phyloP scores from a whole-genome alignment of 2,329 filamentous ascomycete genomes.

The Mycosphaerella arachidis region DNA sequence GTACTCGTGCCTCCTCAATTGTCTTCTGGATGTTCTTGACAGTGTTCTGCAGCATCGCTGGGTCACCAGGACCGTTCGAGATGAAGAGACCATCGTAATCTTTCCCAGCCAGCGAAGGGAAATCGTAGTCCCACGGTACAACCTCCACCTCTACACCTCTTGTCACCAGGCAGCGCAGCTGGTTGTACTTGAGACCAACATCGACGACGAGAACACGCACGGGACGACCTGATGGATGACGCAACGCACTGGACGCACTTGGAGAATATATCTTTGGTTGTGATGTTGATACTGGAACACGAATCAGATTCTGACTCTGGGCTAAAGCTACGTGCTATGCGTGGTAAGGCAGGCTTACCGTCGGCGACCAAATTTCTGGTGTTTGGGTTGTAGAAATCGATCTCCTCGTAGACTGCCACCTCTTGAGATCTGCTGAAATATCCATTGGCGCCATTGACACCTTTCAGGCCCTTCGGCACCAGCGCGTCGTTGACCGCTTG shows the following conservation, averaged over 20 bases:
- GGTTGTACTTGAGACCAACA: slow-evolving; percentile 97
- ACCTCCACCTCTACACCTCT: slow-evolving; percentile 91
- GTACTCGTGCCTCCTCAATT: slow-evolving; percentile 72
- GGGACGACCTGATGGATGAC: slow-evolving; percentile 81
- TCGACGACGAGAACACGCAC: slow-evolving; percentile 89
- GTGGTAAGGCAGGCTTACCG: slow-evolving; percentile 58
- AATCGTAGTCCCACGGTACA: slow-evolving; percentile 94
- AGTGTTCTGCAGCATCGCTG: slow-evolving; percentile 74
- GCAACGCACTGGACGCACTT: slow-evolving; percentile 63
- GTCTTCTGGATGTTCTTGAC: slow-evolving; percentile 73
- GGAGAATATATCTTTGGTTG: slow-evolving; percentile 82
- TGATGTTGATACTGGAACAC: slow-evolving; percentile 73
- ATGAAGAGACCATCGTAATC: slow-evolving; percentile 96
- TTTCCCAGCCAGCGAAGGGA: slow-evolving; percentile 68
- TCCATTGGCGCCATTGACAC: slow-evolving; percentile 33
- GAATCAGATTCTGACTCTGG: slow-evolving; percentile 26
- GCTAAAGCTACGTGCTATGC: slow-evolving; percentile 22
- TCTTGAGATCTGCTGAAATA: slow-evolving; percentile 31
- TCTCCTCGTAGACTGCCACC: slow-evolving; percentile 59
- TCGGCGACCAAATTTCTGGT: slow-evolving; percentile 87
- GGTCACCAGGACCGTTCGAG: slow-evolving; percentile 96
- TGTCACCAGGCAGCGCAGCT: slow-evolving; percentile 85
- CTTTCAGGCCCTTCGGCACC: slow-evolving; percentile 25
- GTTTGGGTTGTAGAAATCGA: slow-evolving; percentile 92
- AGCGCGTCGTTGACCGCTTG: slow-evolving; percentile 26